Evolutionary conservation across 1,284 basidiomycete species (phyloP).

Genomic region (Cystobasidiaceae sp.): DNA sequence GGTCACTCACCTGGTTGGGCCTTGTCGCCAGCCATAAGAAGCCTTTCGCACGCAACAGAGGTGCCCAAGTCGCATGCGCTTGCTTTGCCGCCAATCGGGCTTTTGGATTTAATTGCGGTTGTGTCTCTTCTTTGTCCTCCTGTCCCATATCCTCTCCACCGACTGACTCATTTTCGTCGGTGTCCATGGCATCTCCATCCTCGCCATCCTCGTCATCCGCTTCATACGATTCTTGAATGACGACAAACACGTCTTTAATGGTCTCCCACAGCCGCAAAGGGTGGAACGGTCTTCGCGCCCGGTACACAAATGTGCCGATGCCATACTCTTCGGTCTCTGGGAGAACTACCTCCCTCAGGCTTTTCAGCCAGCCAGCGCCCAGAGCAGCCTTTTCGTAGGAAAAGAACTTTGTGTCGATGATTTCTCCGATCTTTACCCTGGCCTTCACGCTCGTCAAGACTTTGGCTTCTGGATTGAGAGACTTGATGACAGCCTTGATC

Average conservation of each 20-base stretch:
- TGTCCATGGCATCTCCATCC: constrained; percentile 10
- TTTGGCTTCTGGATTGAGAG: constrained; percentile 48
- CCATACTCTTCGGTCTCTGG: constrained; percentile 51
- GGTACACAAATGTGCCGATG: constrained; percentile 47
- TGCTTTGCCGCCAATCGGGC: constrained; percentile 48
- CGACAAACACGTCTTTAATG: constrained; percentile 48
- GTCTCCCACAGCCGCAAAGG: constrained; percentile 51
- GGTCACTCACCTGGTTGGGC: constrained; percentile 32
- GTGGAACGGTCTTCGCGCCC: constrained; percentile 50
- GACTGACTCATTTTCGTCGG: neutral
- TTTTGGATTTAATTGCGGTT: constrained; percentile 50
- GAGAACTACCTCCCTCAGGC: constrained; percentile 48
- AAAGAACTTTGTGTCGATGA: constrained; percentile 48
- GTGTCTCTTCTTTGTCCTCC: constrained; percentile 39
- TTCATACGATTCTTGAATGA: constrained; percentile 43
- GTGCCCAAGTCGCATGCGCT: constrained; percentile 46
- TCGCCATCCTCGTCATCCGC: constrained; percentile 43
- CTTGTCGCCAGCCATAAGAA: constrained; percentile 50
- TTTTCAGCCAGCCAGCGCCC: constrained; percentile 51
- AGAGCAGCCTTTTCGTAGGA: constrained; percentile 49
- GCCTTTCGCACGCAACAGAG: constrained; percentile 50
- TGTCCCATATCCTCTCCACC: neutral
- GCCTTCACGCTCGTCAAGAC: constrained; percentile 37
- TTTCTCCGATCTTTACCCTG: constrained; percentile 47
- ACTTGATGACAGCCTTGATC: constrained; percentile 46